These are phyloP conservation scores for Cyberlindnera euphorbiae DNA, from an alignment of 805 yeast species.

Conservation along the genomic window DNA sequence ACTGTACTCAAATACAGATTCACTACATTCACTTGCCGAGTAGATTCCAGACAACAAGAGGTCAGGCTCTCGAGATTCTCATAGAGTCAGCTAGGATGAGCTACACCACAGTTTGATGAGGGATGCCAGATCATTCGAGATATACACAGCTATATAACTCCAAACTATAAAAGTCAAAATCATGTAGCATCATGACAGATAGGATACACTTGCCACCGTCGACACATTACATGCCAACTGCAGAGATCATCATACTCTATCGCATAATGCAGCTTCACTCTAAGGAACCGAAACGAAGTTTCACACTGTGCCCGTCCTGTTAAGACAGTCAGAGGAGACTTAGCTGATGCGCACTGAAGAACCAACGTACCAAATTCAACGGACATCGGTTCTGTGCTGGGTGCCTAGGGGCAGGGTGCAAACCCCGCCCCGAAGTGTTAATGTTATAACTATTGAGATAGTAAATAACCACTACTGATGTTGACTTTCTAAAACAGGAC, in stretches of 20 bases:
- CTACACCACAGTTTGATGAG: too few relatives aligned
- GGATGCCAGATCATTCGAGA: too few relatives aligned
- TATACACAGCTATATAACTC: too few relatives aligned
- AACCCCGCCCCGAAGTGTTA: slow-evolving; percentile 25
- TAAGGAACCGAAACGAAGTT: slow-evolving; percentile 78
- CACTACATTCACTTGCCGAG: too few relatives aligned
- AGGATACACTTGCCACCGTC: slow-evolving; percentile 22
- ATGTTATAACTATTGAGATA: slow-evolving; percentile 59
- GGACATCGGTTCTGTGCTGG: slow-evolving; percentile 24
- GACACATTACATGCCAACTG: slow-evolving; percentile 19
- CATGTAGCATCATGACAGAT: slow-evolving; percentile 26
- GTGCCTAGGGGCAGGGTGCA: slow-evolving; percentile 23
- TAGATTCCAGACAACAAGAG: too few relatives aligned
- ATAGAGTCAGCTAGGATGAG: too few relatives aligned
- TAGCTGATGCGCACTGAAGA: slow-evolving; percentile 49
- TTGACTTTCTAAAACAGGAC: slow-evolving; percentile 29
- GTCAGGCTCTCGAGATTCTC: too few relatives aligned
- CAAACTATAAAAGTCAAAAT: slow-evolving; percentile 6
- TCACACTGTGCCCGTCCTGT: slow-evolving; percentile 65
- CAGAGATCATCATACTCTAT: slow-evolving; percentile 20
- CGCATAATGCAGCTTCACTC: slow-evolving; percentile 33
- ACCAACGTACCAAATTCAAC: slow-evolving; percentile 23
- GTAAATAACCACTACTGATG: slow-evolving; percentile 80
- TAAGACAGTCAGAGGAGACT: slow-evolving; percentile 63
- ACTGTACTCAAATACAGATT: not conserved